Evolutionary conservation across 1,139 yeast species (phyloP).

Genomic region (Kodamaea ohmeri): DNA sequence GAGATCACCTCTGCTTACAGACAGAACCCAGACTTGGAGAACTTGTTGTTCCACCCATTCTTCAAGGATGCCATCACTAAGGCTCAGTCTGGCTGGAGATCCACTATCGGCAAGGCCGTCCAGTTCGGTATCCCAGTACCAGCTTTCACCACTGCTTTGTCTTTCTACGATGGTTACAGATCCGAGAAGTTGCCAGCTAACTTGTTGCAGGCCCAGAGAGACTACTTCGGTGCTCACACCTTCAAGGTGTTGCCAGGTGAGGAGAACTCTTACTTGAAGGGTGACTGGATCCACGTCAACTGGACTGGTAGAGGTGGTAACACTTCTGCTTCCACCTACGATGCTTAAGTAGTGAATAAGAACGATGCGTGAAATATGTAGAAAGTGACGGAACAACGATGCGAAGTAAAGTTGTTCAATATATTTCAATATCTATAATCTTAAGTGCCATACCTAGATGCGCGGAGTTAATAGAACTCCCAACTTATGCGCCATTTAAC

Average conservation of each 20-base stretch:
- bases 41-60: constrained; percentile 93
- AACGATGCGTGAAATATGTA: too few relatives aligned
- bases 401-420: neutral
- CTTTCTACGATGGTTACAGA: constrained; percentile 99
- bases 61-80: constrained; percentile 85
- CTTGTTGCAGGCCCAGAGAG: constrained; percentile 99
- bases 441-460: too few relatives aligned
- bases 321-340: constrained; percentile 91
- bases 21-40: constrained; percentile 88
- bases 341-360: constrained; percentile 53
- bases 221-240: constrained; percentile 99
- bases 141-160: constrained; percentile 93
- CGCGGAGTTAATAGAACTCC: too few relatives aligned
- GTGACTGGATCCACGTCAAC: constrained; percentile 90
- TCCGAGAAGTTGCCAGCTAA: constrained; percentile 94
- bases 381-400: too few relatives aligned
- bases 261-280: constrained; percentile 74
- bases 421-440: too few relatives aligned
- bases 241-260: constrained; percentile 89
- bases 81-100: constrained; percentile 97
- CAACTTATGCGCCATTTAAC: too few relatives aligned
- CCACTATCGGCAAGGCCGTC: constrained; percentile 74
- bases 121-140: constrained; percentile 94
- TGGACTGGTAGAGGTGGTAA: constrained; percentile 99
- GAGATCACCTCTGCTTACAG: constrained; percentile 97